A percentile compares a stretch with the other conserved stretches of the same genome.
Conservation (phyloP, 345 rosid genomes). For the Cardiospermum halicacabum region DNA sequence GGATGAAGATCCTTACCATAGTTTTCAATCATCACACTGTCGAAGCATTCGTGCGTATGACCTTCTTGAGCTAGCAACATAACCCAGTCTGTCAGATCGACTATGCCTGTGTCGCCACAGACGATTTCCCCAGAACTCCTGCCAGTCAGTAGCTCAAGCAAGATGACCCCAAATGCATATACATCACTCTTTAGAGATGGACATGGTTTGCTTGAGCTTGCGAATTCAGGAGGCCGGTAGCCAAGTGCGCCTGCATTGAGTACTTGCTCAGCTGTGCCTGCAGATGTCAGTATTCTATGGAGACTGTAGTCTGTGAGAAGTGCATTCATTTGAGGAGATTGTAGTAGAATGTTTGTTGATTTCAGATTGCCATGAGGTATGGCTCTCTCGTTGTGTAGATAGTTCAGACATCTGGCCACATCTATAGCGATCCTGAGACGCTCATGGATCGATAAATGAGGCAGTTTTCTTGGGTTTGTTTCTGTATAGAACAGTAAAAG, state of each 20-base stretch:
- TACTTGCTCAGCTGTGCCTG: slow-evolving; percentile 86
- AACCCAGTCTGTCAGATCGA: slow-evolving; percentile 88
- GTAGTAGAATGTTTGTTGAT: slow-evolving; percentile 70
- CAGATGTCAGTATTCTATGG: slow-evolving; percentile 71
- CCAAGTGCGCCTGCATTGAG: slow-evolving; percentile 85
- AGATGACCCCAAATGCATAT: slow-evolving; percentile 72
- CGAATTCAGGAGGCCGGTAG: slow-evolving; percentile 86
- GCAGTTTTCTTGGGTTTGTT: slow-evolving; percentile 39
- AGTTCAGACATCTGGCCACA: slow-evolving; percentile 68
- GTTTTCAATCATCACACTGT: slow-evolving; percentile 32
- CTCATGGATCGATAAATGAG: slow-evolving; percentile 49
- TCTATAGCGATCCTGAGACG: slow-evolving; percentile 57
- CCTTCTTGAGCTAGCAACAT: slow-evolving; percentile 44
- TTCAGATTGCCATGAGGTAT: slow-evolving; percentile 95
- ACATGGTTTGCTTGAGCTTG: slow-evolving; percentile 72
- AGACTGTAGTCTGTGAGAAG: slow-evolving; percentile 78
- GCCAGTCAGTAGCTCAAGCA: slow-evolving; percentile 75
- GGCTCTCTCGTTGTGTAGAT: slow-evolving; percentile 72
- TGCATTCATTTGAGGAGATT: slow-evolving; percentile 45
- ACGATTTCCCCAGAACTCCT: slow-evolving; percentile 62
- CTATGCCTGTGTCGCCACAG: slow-evolving; percentile 49
- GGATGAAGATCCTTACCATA: slow-evolving; percentile 18
- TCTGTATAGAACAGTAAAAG: slow-evolving; percentile 40
- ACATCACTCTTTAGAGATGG: slow-evolving; percentile 90
- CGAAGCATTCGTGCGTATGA: slow-evolving; percentile 58